Percentiles rank a stretch among this genome's conserved stretches.
phyloP scores from a whole-genome alignment of 257 asterid genomes.

The Scutellaria baicalensis region DNA sequence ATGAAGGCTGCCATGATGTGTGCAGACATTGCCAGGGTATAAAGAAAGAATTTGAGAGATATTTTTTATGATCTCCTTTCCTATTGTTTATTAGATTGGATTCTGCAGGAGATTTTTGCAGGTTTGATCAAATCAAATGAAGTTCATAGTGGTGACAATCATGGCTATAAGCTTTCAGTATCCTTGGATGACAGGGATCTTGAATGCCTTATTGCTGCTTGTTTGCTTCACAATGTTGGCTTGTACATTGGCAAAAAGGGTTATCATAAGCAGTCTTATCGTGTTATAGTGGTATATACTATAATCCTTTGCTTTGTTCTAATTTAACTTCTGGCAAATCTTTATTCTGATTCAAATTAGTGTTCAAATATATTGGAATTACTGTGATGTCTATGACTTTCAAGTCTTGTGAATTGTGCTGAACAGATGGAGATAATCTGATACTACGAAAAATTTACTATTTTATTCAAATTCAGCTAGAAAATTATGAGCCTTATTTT shows the following conservation, averaged over 20 bases:
- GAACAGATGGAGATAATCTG: background rate
- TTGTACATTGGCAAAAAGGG: conserved; percentile 63
- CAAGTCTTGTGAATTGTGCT: conserved; percentile 6
- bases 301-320: background rate
- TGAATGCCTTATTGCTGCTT: conserved; percentile 82
- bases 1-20: conserved; percentile 57
- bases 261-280: conserved; percentile 66
- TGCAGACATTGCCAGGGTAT: conserved; percentile 55
- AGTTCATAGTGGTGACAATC: conserved; percentile 6
- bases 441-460: background rate
- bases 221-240: conserved; percentile 79
- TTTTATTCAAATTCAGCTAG: background rate
- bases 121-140: conserved; percentile 44
- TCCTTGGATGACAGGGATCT: conserved; percentile 50
- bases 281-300: conserved; percentile 37
- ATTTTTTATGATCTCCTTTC: background rate
- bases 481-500: conserved; percentile 4
- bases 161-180: conserved; percentile 12
- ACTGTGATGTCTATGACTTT: conserved; percentile 6
- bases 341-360: background rate
- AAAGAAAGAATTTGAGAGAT: background rate
- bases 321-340: background rate
- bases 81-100: conserved; percentile 15
- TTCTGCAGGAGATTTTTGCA: conserved; percentile 56
- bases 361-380: background rate